These are phyloP conservation scores for Penicillium ochrochloron DNA, from an alignment of 495 filamentous ascomycete genomes.

Conservation along the genomic window DNA sequence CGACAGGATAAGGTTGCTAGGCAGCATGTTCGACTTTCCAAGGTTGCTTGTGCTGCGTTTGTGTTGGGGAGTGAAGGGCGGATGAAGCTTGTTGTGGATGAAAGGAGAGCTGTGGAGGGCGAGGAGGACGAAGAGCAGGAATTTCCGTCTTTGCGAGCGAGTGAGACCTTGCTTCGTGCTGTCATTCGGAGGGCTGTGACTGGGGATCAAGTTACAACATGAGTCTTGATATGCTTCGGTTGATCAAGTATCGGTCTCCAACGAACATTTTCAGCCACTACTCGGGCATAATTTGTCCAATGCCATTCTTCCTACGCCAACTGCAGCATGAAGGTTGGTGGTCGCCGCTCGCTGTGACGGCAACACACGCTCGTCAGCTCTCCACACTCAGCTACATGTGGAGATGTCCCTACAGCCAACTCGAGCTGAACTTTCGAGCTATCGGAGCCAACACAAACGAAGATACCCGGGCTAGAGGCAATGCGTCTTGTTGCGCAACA, in stretches of 20 bases:
- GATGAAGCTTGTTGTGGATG: conserved; percentile 53
- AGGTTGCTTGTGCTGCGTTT: conserved; percentile 59
- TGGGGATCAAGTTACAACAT: conserved; percentile 31
- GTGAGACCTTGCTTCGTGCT: conserved; percentile 35
- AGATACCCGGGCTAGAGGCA: neutral
- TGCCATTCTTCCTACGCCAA: neutral
- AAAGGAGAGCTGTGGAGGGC: conserved; percentile 28
- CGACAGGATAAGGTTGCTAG: conserved; percentile 23
- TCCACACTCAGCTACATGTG: neutral
- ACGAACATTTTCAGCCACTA: no score
- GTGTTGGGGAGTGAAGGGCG: conserved; percentile 56
- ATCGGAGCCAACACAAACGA: neutral
- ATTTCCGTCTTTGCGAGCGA: conserved; percentile 27
- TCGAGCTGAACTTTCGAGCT: neutral
- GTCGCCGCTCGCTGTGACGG: neutral
- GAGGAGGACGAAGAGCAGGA: conserved; percentile 10
- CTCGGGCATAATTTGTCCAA: neutral
- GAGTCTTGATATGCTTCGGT: conserved; percentile 10
- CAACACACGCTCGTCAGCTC: no score
- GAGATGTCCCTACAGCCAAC: neutral
- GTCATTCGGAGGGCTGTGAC: conserved; percentile 35
- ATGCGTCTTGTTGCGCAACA: neutral
- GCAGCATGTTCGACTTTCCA: conserved; percentile 51
- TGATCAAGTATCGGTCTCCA: neutral
- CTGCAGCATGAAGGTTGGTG: neutral